Evolutionary conservation across 1,284 basidiomycete genomes (phyloP), one percentile per base, ranked within the genome.

Genomic region (Malassezia japonica): DNA sequence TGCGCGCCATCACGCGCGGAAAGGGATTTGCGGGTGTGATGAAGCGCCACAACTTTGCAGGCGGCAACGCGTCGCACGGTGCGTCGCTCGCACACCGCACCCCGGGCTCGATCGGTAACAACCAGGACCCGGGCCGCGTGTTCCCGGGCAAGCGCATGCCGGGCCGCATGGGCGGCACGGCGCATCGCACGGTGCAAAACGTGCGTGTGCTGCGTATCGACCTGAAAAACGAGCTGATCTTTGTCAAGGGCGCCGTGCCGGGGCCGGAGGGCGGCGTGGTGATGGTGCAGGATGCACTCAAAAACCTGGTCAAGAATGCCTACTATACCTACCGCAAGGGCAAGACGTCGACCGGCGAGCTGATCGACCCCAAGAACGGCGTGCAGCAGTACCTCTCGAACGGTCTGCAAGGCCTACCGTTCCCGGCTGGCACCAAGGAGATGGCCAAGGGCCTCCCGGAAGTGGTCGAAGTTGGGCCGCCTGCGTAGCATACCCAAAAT

Each of bases 101-200:
- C 23, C 82, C 83, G 37, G 94, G 94, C 70, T 86, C 90, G 23
- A 94, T 87, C 12, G 94, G 94, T 75, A 86, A 86, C 67, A 87
- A 94, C 75, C 69, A 71, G 56, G 88, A 94, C 69, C 91, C 91
- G 31, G 91, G 90, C 46, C 82, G 90, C 70, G 80, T 95, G 13
- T 88, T 87, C 78, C 91, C 91, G 15, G 92, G 92, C 35, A 95
- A 91, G 77, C 96, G 95, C 78, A 98, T 96, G 92, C 83, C 92
- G 8, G 94, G 92, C 39, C 83, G 85, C 39, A 84, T 95, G 80
- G 94, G 94, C 48, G 84, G 83, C 54, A 62, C 60, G 40, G 55
- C 59, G 47, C 60, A 64, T 48, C 57, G 59, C 32, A 71, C 68
- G 25, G 80, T 81, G 10, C 89, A 92, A 73, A 98, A 66, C 42